Base-by-base conservation (phyloP, 257 asterid species). In the Capsicum pubescens region DNA sequence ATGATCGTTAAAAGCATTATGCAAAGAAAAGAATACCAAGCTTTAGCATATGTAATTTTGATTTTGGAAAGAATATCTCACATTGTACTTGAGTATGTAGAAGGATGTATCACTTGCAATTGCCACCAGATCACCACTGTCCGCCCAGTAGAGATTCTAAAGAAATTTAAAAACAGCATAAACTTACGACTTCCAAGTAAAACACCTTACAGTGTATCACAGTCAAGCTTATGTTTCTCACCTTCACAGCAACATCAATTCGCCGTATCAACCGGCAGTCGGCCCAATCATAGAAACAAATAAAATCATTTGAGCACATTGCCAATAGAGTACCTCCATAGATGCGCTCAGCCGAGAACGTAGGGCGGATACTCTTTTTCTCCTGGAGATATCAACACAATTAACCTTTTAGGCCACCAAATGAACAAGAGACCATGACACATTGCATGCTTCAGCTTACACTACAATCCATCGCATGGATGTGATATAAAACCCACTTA, bases 141-240 rank as follows among this genome's bases (percentile, higher is more conserved):
- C 98, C 85, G 95, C 98, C 98, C 97, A 95, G 84, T 95, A 95
- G 68, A 95, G 97, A 89, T 95, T 95, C 99, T 95, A 94, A 42
- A 84, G 82, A 83, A 77, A 52, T 84, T 63, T 52, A 60, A 83
- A 80, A 60, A 68, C 83, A 35, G 83, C 48, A 35, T 14, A 82
- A 83, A 80, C 35, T 54, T 77, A 32, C 17, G 66, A 54, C 82
- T 77, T 54, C 82, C 21, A 3, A 54, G 64, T 54, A 77, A 77
- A 77, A 77, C 64, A 54, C 50, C 82, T 66, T 55, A 87, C 19
- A 64, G 83, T 83, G 84, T 59, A 82, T 68, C 54, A 16, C 54
- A 46, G 69, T 46, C 16, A 60, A 61, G 80, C 79, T 35, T 48
- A 68, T 72, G 32, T 58, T 79, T 84, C 92, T 88, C 89, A 95